phyloP scores from a whole-genome alignment of 305 asterid genomes.

The Striga hermonthica region DNA sequence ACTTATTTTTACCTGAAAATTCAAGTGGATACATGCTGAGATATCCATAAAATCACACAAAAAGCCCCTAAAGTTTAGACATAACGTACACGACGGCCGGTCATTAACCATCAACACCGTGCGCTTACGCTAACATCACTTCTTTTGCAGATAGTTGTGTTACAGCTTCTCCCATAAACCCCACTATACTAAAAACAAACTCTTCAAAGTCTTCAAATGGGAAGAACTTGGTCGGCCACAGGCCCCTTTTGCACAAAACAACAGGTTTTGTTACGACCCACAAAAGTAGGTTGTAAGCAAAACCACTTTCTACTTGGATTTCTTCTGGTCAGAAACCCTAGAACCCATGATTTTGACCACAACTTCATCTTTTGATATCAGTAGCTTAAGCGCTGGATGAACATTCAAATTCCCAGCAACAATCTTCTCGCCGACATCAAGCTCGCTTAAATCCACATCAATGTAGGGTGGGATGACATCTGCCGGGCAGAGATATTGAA shows the following conservation, averaged over 20 bases:
- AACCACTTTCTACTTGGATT: slow-evolving; percentile 28
- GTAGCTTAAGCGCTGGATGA: slow-evolving; percentile 81
- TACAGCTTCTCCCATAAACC: slow-evolving; percentile 7
- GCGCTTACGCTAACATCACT: not conserved
- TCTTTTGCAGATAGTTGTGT: slow-evolving; percentile 1
- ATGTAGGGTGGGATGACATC: slow-evolving; percentile 85
- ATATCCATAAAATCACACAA: too few relatives aligned
- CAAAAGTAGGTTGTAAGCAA: not conserved
- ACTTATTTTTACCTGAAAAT: too few relatives aligned
- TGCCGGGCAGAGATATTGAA: slow-evolving; percentile 74
- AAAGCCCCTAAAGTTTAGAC: too few relatives aligned
- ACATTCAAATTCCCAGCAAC: slow-evolving; percentile 71
- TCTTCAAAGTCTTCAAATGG: slow-evolving; percentile 7
- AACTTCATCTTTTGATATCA: slow-evolving; percentile 37
- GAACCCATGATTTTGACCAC: slow-evolving; percentile 37
- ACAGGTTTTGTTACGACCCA: slow-evolving; percentile 21
- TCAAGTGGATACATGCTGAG: too few relatives aligned
- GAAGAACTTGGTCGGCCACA: slow-evolving; percentile 4
- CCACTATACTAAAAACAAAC: slow-evolving; percentile 17
- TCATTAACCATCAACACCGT: too few relatives aligned
- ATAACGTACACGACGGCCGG: too few relatives aligned
- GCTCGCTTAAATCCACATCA: slow-evolving; percentile 81
- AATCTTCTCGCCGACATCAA: slow-evolving; percentile 79
- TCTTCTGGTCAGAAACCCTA: slow-evolving; percentile 36
- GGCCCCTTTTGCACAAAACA: slow-evolving; percentile 21